A percentile compares a stretch with the other conserved stretches of the same genome.
Conservation (phyloP, 805 yeast species). For the Zygotorulaspora danielsina region DNA sequence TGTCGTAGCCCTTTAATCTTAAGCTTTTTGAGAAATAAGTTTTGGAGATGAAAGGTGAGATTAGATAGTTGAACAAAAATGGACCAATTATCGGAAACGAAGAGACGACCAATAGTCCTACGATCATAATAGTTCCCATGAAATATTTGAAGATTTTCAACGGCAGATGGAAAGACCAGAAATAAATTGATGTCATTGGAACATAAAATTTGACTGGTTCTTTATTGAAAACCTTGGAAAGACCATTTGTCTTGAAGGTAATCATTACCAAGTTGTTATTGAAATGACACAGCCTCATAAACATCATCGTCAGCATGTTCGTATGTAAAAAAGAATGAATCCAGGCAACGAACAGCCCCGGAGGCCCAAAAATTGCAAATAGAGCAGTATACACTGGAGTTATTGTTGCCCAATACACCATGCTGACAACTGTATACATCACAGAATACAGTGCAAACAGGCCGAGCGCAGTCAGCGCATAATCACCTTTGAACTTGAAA, state of each 20-base stretch:
- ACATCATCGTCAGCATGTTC: slow-evolving; percentile 32
- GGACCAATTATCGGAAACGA: slow-evolving; percentile 33
- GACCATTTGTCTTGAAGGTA: slow-evolving; percentile 15
- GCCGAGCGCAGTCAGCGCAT: slow-evolving; percentile 13
- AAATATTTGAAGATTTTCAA: slow-evolving; percentile 22
- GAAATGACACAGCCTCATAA: slow-evolving; percentile 30
- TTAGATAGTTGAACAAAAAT: slow-evolving; percentile 21
- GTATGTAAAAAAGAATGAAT: slow-evolving; percentile 31
- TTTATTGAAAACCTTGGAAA: slow-evolving; percentile 12
- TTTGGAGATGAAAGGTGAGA: slow-evolving; percentile 30
- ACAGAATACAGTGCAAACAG: slow-evolving; percentile 18
- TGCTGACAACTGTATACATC: slow-evolving; percentile 18
- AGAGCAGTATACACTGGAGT: slow-evolving; percentile 31
- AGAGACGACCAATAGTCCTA: slow-evolving; percentile 21
- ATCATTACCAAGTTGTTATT: slow-evolving; percentile 17
- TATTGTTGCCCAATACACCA: slow-evolving; percentile 30
- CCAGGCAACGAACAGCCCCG: slow-evolving; percentile 28
- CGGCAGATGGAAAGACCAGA: slow-evolving; percentile 32
- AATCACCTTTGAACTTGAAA: slow-evolving; percentile 13
- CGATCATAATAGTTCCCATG: slow-evolving; percentile 14
- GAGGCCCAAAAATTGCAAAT: slow-evolving; percentile 30
- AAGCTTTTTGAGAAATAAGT: slow-evolving; percentile 28
- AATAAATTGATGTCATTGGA: slow-evolving; percentile 26
- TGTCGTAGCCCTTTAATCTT: slow-evolving; percentile 20
- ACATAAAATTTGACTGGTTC: slow-evolving; percentile 30